Evolutionary conservation across 192 early-diverging fungal genomes (phyloP), one percentile per base, ranked within the genome.

Genomic region (Diversispora epigaea): DNA sequence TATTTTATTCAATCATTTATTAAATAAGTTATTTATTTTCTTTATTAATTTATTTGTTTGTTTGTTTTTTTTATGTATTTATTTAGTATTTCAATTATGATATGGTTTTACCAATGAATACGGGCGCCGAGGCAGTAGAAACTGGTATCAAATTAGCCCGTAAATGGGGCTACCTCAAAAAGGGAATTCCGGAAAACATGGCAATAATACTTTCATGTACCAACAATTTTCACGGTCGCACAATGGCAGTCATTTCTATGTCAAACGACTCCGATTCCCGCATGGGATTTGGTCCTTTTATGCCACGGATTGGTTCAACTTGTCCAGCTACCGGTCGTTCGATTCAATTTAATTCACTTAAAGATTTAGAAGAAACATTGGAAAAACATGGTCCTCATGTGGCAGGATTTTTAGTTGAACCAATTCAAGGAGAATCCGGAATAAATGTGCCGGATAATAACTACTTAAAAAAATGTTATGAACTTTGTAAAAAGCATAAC

Each of bases 91-190:
- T 99, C 86, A 92, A 93, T 2, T 95, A 93, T 77, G 95, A 98
- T 60, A 99, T 98, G 97, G 93, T 99, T 60, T 85, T 98, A 55
- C 97, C 97, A 61, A 98, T 97, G 93, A 99, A 99, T 88, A 98
- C 97, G 10, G 97, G 97, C 68, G 95, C 95, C 58, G 97, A 99
- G 78, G 97, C 95, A 5, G 97, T 99, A 41, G 97, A 99, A 81
- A 99, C 97, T 6, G 97, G 94, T 39, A 92, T 99, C 80, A 99
- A 99, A 87, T 88, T 99, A 14, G 92, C 97, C 46, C 89, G 97
- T 78, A 94, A 95, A 84, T 99, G 97, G 97, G 97, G 91, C 6
- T 96, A 96, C 83, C 73, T 89, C 61, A 91, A 93, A 82, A 99
- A 99, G 88, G 87, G 90, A 6, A 92, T 99, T 57, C 85, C 90